Evolutionary conservation across 495 filamentous ascomycete species (phyloP).

Genomic region (Trichocladium antarcticum): DNA sequence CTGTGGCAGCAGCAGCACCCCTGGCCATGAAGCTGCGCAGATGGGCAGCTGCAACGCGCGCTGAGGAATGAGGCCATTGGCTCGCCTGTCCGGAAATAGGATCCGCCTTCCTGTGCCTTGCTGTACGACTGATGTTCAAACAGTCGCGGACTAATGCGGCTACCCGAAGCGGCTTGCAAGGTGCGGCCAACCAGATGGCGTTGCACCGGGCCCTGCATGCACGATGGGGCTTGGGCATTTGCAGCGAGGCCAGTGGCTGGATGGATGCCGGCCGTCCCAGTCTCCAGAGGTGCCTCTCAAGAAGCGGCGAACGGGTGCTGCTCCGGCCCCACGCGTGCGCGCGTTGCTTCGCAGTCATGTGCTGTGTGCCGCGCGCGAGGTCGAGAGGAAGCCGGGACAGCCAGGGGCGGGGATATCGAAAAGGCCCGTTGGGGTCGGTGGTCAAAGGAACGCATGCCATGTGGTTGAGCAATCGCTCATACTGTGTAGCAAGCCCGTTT

Average conservation of each 20-base stretch:
- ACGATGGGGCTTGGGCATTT: conserved; percentile 2
- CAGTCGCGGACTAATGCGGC: conserved; percentile 35
- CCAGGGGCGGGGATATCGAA: not conserved
- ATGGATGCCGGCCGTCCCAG: too few species aligned
- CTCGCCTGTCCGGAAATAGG: conserved; percentile 1
- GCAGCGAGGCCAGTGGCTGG: too few species aligned
- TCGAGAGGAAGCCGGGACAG: not conserved
- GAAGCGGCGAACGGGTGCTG: not conserved
- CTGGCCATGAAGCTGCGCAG: not conserved
- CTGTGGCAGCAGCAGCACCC: not conserved
- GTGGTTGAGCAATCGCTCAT: not conserved
- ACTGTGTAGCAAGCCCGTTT: conserved; percentile 10
- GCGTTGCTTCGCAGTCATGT: not conserved
- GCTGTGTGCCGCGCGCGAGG: conserved; percentile 1
- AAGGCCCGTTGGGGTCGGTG: not conserved
- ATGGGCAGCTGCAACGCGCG: conserved; percentile 5
- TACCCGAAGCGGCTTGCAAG: conserved; percentile 23
- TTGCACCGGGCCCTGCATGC: conserved; percentile 3
- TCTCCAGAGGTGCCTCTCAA: too few species aligned
- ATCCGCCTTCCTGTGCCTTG: conserved; percentile 9
- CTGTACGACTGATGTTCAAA: conserved; percentile 35
- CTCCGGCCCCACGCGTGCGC: not conserved
- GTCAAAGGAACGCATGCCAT: conserved; percentile 8
- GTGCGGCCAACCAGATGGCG: conserved; percentile 5
- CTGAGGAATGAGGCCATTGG: conserved; percentile 1